These are phyloP conservation scores for Astragalus glycyphyllos DNA, from an alignment of 306 rosid species.

Conservation along the genomic window DNA sequence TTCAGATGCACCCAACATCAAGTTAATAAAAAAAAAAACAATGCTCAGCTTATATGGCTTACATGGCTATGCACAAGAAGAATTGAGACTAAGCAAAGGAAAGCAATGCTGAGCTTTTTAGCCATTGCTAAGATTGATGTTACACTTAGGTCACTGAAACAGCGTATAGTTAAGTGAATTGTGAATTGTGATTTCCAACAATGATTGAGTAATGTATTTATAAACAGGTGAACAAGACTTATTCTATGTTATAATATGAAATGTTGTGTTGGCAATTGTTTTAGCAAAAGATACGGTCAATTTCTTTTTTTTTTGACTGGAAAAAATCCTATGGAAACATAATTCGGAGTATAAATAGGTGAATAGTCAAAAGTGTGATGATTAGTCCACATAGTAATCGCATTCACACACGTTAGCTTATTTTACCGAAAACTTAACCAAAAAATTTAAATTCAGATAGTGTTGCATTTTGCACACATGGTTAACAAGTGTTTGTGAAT, in stretches of 20 bases:
- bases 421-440: no score
- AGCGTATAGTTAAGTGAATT: slow-evolving; percentile 2
- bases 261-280: no score
- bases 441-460: no score
- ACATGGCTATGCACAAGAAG: slow-evolving; percentile 53
- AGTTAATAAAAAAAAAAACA: not conserved
- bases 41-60: slow-evolving; percentile 22
- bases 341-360: no score
- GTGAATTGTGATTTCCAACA: slow-evolving; percentile 9
- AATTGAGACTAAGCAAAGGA: slow-evolving; percentile 32
- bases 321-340: no score
- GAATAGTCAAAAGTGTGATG: no score
- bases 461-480: not conserved
- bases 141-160: not conserved
- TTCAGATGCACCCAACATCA: not conserved
- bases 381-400: no score
- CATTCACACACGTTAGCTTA: no score
- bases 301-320: no score
- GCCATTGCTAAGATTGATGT: slow-evolving; percentile 45
- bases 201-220: slow-evolving; percentile 19
- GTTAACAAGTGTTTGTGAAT: not conserved
- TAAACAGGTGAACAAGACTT: not conserved
- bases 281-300: no score
- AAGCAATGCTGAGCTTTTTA: not conserved
- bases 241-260: no score